Percentiles rank a stretch among this genome's conserved stretches.
phyloP scores from a whole-genome alignment of 192 early-diverging fungal genomes.

The Backusella morwellensis region DNA sequence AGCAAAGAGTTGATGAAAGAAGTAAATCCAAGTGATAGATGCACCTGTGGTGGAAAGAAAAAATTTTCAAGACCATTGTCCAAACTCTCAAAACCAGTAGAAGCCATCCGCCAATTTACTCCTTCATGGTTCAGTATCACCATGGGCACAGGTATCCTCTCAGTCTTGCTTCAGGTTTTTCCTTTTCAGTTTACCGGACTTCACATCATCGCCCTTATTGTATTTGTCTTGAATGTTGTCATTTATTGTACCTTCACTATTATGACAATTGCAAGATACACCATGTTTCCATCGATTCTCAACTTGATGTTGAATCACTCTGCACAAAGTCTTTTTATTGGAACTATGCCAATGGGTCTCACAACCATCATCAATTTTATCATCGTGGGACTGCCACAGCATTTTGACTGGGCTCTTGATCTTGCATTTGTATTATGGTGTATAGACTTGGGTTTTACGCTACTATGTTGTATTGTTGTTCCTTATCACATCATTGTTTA shows the following conservation, averaged over 20 bases:
- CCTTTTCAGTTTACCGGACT: slow-evolving; percentile 43
- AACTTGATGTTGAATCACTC: slow-evolving; percentile 45
- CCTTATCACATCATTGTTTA: slow-evolving; percentile 41
- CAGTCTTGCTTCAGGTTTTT: slow-evolving; percentile 33
- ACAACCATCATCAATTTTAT: slow-evolving; percentile 39
- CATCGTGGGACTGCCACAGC: slow-evolving; percentile 23
- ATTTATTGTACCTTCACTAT: slow-evolving; percentile 31
- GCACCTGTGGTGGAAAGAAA: background rate
- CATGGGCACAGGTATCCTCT: slow-evolving; percentile 52
- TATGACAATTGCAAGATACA: slow-evolving; percentile 33
- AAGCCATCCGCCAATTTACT: slow-evolving; percentile 38
- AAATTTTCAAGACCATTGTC: background rate
- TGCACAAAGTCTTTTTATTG: slow-evolving; percentile 45
- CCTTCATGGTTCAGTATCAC: slow-evolving; percentile 55
- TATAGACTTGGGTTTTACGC: slow-evolving; percentile 37
- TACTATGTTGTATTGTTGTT: slow-evolving; percentile 34
- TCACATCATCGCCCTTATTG: slow-evolving; percentile 37
- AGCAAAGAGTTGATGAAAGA: background rate
- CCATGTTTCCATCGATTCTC: slow-evolving; percentile 42
- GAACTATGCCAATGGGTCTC: slow-evolving; percentile 51
- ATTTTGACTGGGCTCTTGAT: slow-evolving; percentile 35
- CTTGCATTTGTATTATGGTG: slow-evolving; percentile 46
- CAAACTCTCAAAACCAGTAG: background rate
- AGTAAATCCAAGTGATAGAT: background rate
- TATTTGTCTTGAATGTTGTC: slow-evolving; percentile 39